phyloP scores from a whole-genome alignment of 192 early-diverging fungal genomes.

The Paraglomus occultum region DNA sequence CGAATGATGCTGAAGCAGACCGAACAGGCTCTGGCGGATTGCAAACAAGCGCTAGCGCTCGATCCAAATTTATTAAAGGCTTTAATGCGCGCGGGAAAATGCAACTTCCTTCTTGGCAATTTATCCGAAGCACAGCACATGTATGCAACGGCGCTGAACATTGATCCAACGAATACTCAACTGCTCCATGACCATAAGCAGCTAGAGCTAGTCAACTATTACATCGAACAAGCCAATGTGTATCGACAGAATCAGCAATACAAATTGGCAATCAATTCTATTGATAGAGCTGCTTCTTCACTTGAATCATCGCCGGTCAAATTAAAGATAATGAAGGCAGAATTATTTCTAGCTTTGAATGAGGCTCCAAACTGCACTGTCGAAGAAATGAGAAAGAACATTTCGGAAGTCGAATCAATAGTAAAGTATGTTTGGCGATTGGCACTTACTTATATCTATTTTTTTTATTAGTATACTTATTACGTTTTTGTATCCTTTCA shows the following conservation, averaged over 20 bases:
- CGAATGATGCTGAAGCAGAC: constrained; percentile 65
- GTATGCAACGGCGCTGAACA: constrained; percentile 41
- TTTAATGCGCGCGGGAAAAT: constrained; percentile 66
- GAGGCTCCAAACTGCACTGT: constrained; percentile 58
- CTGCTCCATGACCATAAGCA: constrained; percentile 41
- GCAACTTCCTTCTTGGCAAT: constrained; percentile 67
- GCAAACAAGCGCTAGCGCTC: constrained; percentile 51
- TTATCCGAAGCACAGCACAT: constrained; percentile 54
- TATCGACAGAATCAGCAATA: constrained; percentile 49
- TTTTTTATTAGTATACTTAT: no score
- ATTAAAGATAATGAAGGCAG: constrained; percentile 66
- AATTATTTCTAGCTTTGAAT: constrained; percentile 60
- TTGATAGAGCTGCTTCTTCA: constrained; percentile 45
- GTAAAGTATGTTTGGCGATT: neutral
- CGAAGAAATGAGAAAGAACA: constrained; percentile 39
- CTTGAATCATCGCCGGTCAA: constrained; percentile 47
- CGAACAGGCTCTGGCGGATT: constrained; percentile 62
- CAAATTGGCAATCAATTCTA: constrained; percentile 42
- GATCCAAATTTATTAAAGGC: constrained; percentile 66
- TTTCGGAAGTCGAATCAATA: neutral
- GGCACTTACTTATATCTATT: constrained; percentile 1
- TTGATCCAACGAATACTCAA: constrained; percentile 42
- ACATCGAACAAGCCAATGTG: constrained; percentile 45
- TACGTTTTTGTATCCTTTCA: constrained; percentile 24
- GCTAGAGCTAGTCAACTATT: constrained; percentile 42